Evolutionary conservation across 169 alveolate genomes (phyloP).

Genomic region (Cytauxzoon felis): DNA sequence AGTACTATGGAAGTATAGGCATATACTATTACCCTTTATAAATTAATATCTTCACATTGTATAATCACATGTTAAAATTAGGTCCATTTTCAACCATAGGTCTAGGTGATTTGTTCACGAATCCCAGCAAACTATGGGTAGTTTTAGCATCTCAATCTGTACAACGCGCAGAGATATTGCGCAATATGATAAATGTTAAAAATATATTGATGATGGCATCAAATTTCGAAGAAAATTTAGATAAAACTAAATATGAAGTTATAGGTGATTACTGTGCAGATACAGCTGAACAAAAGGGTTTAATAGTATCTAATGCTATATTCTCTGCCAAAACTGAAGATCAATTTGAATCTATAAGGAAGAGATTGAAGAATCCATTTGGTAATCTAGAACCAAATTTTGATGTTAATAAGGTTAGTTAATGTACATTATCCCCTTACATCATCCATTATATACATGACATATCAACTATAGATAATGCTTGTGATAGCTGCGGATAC

Average conservation of each 20-base stretch:
- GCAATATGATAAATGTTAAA: conserved; percentile 15
- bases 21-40: conserved; percentile 12
- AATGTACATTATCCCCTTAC: neutral
- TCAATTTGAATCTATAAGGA: neutral
- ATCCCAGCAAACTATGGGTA: conserved; percentile 48
- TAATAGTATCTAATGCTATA: conserved; percentile 58
- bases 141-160: conserved; percentile 46
- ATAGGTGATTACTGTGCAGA: conserved; percentile 67
- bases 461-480: conserved; percentile 12
- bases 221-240: conserved; percentile 70
- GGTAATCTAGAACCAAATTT: conserved; percentile 4
- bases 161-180: conserved; percentile 22
- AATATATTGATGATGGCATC: conserved; percentile 47
- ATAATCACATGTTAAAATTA: neutral
- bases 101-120: conserved; percentile 33
- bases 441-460: neutral
- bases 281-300: conserved; percentile 70
- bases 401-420: conserved; percentile 37
- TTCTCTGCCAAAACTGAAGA: conserved; percentile 49
- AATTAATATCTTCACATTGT: neutral
- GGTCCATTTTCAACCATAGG: conserved; percentile 8
- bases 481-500: conserved; percentile 68
- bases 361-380: conserved; percentile 10
- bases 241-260: conserved; percentile 38
- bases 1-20: conserved; percentile 22